A percentile compares a stretch with the other conserved stretches of the same genome.
Conservation (phyloP, 1,139 yeast genomes). For the Yamadazyma buinensis region DNA sequence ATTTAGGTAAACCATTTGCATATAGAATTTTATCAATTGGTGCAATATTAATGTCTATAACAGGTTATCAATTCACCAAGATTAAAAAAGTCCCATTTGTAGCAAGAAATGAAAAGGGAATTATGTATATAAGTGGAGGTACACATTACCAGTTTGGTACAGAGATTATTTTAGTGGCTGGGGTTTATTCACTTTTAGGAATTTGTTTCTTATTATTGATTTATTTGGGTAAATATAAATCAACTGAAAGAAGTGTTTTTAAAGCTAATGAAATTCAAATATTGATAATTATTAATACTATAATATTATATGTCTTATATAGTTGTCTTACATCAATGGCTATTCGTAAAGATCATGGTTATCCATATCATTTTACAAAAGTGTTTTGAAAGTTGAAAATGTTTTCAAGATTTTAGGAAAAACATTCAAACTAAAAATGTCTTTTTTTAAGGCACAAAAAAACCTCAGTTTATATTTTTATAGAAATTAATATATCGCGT, state of each 20-base stretch:
- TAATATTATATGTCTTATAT: constrained; percentile 26
- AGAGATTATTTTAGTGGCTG: constrained; percentile 53
- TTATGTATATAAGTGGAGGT: constrained; percentile 60
- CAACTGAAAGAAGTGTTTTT: constrained; percentile 19
- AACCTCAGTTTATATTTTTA: constrained; percentile 13
- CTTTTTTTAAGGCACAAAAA: too few species aligned
- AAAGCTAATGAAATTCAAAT: constrained; percentile 15
- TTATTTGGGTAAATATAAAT: constrained; percentile 30
- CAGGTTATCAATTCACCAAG: constrained; percentile 64
- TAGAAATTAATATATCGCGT: constrained; percentile 3
- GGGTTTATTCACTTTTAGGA: constrained; percentile 45
- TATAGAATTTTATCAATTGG: constrained; percentile 37
- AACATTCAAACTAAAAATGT: too few species aligned
- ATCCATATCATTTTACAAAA: constrained; percentile 36
- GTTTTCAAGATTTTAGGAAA: too few species aligned
- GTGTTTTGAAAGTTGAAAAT: too few species aligned
- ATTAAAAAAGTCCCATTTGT: constrained; percentile 61
- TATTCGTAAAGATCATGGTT: constrained; percentile 36
- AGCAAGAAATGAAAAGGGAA: constrained; percentile 46
- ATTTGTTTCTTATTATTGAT: constrained; percentile 35
- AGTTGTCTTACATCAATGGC: constrained; percentile 39
- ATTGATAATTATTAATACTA: constrained; percentile 16
- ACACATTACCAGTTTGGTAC: constrained; percentile 64
- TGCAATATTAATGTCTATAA: constrained; percentile 40
- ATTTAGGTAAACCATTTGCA: constrained; percentile 27